Evolutionary conservation across 257 asterid species (phyloP), one percentile per base, ranked within the genome.

Genomic region (Misopates orontium): DNA sequence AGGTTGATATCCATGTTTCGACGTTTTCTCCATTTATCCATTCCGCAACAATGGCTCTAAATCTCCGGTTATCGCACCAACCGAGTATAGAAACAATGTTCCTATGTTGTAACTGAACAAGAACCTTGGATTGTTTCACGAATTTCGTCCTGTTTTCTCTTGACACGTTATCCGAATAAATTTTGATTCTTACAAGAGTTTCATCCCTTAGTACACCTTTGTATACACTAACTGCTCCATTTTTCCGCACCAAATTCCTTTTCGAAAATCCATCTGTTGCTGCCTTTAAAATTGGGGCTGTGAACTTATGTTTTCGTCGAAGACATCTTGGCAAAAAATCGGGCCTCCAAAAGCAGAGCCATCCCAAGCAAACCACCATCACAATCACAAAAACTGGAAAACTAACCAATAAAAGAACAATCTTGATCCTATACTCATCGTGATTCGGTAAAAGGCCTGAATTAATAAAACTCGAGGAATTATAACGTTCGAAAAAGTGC

Each of bases 221-320:
- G 52, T 80, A 83, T 2, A 51, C n/a, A 12, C 66, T 48, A 12
- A 62, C 39, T 3, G 60, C 19, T 0, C 63, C 36, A 1, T 11
- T 44, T 25, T 44, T 76, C 13, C 66, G 72, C 49, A 64, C 83
- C 79, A 80, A 56, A 56, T 83, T 75, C 8, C 69, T 22, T 7
- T 22, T 63, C 36, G 84, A 79, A 50, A 86, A 83, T 18, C 84
- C 83, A 12, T 72, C 63, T 4, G 84, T 83, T 23, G 83, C 87
- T 18, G 73, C 83, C 57, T 70, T 52, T 6, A 86, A 41, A 15
- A 49, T 36, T 20, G 78, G 64, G 1, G 73, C 67, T 1, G 75
- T 69, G 16, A 79, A 86, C 57, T 23, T 36, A 15, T 72, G 44
- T 53, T 68, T 66, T 44, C 70, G 60, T 51, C n/a, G 62, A n/a